These are phyloP conservation scores for Ophiostoma sp. DNA, from an alignment of 2,329 filamentous ascomycete genomes.

Conservation along the genomic window DNA sequence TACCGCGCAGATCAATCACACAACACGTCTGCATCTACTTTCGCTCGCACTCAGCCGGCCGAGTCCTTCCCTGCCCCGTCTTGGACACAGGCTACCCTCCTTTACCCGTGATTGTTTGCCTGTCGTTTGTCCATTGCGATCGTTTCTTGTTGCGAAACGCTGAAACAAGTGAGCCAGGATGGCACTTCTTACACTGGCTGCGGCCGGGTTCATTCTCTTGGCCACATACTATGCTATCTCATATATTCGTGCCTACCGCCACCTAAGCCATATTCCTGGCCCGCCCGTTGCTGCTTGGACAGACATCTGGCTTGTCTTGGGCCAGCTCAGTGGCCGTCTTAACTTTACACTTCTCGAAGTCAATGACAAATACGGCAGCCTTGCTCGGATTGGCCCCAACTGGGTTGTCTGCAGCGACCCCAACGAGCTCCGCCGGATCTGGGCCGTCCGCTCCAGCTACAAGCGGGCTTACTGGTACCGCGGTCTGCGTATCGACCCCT, in stretches of 20 bases:
- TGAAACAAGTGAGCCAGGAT: neutral
- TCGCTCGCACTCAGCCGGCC: neutral
- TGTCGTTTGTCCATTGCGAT: neutral
- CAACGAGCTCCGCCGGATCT: constrained; percentile 32
- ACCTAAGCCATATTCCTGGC: constrained; percentile 32
- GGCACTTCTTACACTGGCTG: constrained; percentile 6
- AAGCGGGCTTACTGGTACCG: constrained; percentile 41
- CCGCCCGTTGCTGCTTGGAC: constrained; percentile 32
- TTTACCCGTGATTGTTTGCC: neutral
- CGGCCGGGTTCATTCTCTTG: constrained; percentile 1
- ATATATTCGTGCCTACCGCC: constrained; percentile 18
- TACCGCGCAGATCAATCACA: neutral
- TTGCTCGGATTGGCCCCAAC: constrained; percentile 32
- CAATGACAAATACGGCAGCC: constrained; percentile 29
- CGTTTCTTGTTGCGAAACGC: neutral
- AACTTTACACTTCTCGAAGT: constrained; percentile 29
- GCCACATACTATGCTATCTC: constrained; percentile 7
- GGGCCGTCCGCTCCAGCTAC: constrained; percentile 31
- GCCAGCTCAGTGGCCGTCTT: constrained; percentile 30
- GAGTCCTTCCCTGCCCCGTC: neutral
- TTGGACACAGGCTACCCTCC: neutral
- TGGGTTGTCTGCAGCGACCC: constrained; percentile 33
- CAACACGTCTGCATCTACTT: neutral
- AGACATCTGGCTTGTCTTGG: constrained; percentile 33
- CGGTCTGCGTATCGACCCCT: constrained; percentile 46